Evolutionary conservation across 768 basidiomycete genomes (phyloP).

Genomic region (Termitomyces bulborhizus): DNA sequence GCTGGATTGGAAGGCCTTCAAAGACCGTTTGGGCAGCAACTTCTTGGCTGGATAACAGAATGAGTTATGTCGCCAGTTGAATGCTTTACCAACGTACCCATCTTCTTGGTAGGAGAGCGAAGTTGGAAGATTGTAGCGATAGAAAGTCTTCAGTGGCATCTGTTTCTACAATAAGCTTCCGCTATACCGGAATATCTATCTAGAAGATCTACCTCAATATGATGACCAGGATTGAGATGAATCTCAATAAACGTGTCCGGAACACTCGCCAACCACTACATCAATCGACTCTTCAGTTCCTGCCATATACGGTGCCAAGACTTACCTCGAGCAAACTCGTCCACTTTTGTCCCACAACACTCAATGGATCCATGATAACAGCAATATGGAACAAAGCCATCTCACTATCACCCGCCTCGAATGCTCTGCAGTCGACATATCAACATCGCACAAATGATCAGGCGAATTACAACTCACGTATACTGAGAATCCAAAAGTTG

Average conservation of each 20-base stretch:
- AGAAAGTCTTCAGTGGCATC: slow-evolving; percentile 91
- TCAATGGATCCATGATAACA: slow-evolving; percentile 79
- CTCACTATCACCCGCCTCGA: slow-evolving; percentile 60
- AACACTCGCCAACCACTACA: slow-evolving; percentile 58
- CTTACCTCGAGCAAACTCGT: slow-evolving; percentile 69
- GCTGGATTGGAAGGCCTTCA: slow-evolving; percentile 68
- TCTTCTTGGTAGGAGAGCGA: slow-evolving; percentile 55
- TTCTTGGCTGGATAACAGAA: slow-evolving; percentile 41
- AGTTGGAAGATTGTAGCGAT: slow-evolving; percentile 66
- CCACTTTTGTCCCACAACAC: slow-evolving; percentile 83
- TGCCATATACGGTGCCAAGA: not conserved
- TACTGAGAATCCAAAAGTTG: slow-evolving; percentile 50
- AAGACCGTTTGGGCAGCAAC: slow-evolving; percentile 56
- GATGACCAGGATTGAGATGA: slow-evolving; percentile 67
- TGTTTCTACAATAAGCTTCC: slow-evolving; percentile 21
- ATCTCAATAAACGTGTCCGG: slow-evolving; percentile 67
- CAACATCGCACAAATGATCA: not conserved
- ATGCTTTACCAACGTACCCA: slow-evolving; percentile 44
- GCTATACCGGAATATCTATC: not conserved
- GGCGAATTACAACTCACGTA: slow-evolving; percentile 44
- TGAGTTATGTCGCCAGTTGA: not conserved
- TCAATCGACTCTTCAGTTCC: not conserved
- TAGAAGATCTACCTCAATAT: slow-evolving; percentile 54
- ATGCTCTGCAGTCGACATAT: slow-evolving; percentile 39
- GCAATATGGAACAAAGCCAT: slow-evolving; percentile 67